Evolutionary conservation across 768 basidiomycete species (phyloP), one percentile per base, ranked within the genome.

Genomic region (Hortiboletus campestris): DNA sequence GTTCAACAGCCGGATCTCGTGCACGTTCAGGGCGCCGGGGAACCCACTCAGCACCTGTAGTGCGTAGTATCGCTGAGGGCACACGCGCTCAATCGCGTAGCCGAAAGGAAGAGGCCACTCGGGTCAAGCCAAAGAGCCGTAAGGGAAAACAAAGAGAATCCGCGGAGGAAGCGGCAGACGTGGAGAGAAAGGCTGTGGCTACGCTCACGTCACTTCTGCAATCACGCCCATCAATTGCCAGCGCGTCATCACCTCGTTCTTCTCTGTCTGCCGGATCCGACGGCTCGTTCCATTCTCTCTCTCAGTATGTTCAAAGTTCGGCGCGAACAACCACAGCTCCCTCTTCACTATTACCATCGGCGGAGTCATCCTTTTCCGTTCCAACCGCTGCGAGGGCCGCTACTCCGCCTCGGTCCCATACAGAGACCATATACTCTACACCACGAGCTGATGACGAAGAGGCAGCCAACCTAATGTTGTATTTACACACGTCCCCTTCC

Each of bases 401-500:
- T 52, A 75, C 75, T 36, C 74, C 79, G 7, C 72, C 77, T 3
- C 69, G 72, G 34, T 38, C 57, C 4, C 63, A 63, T 1, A 54
- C 56, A 3, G 59, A 74, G 72, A 73, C 61, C 66, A 60, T 43
- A 68, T 39, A 83, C 75, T 41, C 82, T 76, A 66, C 81, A 65
- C 54, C 78, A 78, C 57, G 82, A 74, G 83, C 84, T 32, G 89
- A 90, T 67, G 86, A 84, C 57, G 70, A 71, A 35, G 91, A 93
- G 64, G 91, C 91, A 0, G 90, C 91, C n/a, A 89, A 90, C 65
- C 72, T 92, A 42, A 88, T 94, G 84, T 75, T 93, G 20, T 89
- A 83, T 72, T 80, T 94, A 48, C 91, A 91, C 40, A 91, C 90
- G 7, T 91, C 89, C 1, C 91, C 91, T 0, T 91, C 89, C 0